A percentile compares a stretch with the other conserved stretches of the same genome.
These are phyloP conservation scores for Vaccinium myrtillus DNA, from an alignment of 148 eudicot species.

Conservation along the genomic window DNA sequence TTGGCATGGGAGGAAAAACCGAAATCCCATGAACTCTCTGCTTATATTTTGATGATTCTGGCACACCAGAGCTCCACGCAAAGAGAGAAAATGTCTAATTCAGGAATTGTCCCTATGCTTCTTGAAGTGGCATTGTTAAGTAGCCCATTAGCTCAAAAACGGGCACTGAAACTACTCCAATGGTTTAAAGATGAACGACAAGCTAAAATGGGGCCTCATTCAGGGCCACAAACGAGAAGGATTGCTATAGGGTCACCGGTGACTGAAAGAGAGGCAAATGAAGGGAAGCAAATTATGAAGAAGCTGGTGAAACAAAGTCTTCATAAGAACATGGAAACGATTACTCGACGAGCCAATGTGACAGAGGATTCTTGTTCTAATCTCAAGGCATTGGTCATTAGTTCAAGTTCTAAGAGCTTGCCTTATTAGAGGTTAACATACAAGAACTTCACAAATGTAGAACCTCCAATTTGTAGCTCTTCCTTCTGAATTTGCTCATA, in stretches of 20 bases:
- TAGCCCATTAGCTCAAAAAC: constrained; percentile 73
- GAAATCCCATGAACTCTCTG: constrained; percentile 67
- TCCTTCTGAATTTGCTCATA: neutral
- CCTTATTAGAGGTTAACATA: constrained; percentile 44
- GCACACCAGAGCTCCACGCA: constrained; percentile 68
- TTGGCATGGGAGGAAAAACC: constrained; percentile 73
- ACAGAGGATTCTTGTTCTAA: constrained; percentile 46
- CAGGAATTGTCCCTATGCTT: constrained; percentile 65
- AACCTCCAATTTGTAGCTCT: neutral
- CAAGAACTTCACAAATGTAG: neutral
- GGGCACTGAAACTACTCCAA: constrained; percentile 71
- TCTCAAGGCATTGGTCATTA: constrained; percentile 69
- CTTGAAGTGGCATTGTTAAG: constrained; percentile 79
- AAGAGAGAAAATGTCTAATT: constrained; percentile 60
- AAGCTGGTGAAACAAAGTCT: constrained; percentile 80
- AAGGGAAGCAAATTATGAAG: constrained; percentile 74
- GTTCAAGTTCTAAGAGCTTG: constrained; percentile 93
- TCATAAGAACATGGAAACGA: constrained; percentile 75
- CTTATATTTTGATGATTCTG: constrained; percentile 73
- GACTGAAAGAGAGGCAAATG: constrained; percentile 35
- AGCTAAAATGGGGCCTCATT: constrained; percentile 58
- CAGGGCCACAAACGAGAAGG: constrained; percentile 69
- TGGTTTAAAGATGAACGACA: constrained; percentile 82
- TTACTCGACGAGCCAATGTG: constrained; percentile 66
- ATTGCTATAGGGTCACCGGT: constrained; percentile 44